Evolutionary conservation across 2,329 filamentous ascomycete species (phyloP).

Genomic region (Fusarium coicis): DNA sequence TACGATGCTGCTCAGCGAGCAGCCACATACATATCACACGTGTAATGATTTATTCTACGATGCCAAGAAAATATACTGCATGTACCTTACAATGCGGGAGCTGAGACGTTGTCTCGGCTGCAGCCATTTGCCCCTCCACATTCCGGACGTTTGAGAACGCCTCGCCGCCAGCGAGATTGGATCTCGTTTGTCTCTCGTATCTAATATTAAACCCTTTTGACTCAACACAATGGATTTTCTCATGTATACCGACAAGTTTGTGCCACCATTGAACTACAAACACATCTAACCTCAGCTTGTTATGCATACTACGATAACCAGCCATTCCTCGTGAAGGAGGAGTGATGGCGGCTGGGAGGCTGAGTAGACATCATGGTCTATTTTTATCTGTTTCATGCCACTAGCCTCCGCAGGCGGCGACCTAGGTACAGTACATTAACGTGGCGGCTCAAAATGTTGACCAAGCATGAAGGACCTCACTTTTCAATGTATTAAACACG

Average conservation of each 20-base stretch:
- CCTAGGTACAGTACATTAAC: neutral
- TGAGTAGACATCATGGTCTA: conserved; percentile 31
- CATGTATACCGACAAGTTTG: neutral
- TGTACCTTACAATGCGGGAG: conserved; percentile 3
- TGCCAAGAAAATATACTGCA: conserved; percentile 1
- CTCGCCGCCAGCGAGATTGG: conserved; percentile 24
- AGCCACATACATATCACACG: neutral
- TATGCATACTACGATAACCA: neutral
- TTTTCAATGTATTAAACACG: neutral
- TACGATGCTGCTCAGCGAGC: neutral
- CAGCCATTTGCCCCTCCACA: conserved; percentile 9
- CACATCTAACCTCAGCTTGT: conserved; percentile 21
- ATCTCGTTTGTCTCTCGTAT: conserved; percentile 17
- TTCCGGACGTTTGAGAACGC: conserved; percentile 2
- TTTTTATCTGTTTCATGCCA: conserved; percentile 35
- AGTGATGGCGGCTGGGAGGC: conserved; percentile 26
- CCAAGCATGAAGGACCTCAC: neutral
- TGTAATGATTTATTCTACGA: neutral
- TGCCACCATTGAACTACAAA: neutral
- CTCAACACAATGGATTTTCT: neutral
- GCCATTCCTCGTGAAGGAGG: neutral
- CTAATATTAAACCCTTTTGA: neutral
- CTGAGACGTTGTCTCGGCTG: conserved; percentile 2
- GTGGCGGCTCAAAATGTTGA: conserved; percentile 27
- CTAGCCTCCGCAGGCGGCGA: neutral